Conservation (phyloP, 1,139 yeast genomes). For the Meyerozyma smithsonii region DNA sequence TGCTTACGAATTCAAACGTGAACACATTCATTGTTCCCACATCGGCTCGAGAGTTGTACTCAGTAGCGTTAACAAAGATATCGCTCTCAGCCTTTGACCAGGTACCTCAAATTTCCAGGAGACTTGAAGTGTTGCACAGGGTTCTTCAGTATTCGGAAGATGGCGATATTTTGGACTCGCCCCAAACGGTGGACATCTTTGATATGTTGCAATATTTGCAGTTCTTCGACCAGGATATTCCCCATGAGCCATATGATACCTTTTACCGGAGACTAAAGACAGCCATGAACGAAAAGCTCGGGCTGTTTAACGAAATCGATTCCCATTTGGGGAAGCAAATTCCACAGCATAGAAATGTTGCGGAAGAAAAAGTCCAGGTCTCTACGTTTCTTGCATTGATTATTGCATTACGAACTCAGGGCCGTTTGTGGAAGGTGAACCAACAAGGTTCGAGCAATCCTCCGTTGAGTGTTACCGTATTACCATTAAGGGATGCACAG, state of each 20-base stretch:
- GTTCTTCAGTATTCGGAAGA: slow-evolving; percentile 46
- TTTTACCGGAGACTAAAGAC: not conserved
- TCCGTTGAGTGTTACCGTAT: slow-evolving; percentile 43
- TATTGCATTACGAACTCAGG: slow-evolving; percentile 43
- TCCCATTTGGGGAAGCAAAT: slow-evolving; percentile 13
- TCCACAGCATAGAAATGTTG: slow-evolving; percentile 8
- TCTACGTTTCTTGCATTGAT: slow-evolving; percentile 41
- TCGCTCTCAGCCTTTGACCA: slow-evolving; percentile 21
- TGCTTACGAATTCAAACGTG: slow-evolving; percentile 32
- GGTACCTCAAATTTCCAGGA: slow-evolving; percentile 25
- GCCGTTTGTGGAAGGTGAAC: slow-evolving; percentile 40
- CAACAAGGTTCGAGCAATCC: slow-evolving; percentile 26
- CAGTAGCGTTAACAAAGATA: slow-evolving; percentile 23
- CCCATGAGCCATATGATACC: not conserved
- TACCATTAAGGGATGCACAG: slow-evolving; percentile 37
- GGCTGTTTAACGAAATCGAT: not conserved
- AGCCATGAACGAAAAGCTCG: not conserved
- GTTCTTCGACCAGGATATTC: slow-evolving; percentile 3
- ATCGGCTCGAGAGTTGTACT: slow-evolving; percentile 29
- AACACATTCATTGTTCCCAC: slow-evolving; percentile 36
- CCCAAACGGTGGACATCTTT: slow-evolving; percentile 47
- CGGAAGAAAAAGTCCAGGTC: slow-evolving; percentile 15
- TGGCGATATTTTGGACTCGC: slow-evolving; percentile 29
- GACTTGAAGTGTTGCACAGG: slow-evolving; percentile 53
- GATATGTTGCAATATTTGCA: slow-evolving; percentile 37